Evolutionary conservation across 129 eudicot species (phyloP), one percentile per base, ranked within the genome.

Genomic region (Mikania micrantha): DNA sequence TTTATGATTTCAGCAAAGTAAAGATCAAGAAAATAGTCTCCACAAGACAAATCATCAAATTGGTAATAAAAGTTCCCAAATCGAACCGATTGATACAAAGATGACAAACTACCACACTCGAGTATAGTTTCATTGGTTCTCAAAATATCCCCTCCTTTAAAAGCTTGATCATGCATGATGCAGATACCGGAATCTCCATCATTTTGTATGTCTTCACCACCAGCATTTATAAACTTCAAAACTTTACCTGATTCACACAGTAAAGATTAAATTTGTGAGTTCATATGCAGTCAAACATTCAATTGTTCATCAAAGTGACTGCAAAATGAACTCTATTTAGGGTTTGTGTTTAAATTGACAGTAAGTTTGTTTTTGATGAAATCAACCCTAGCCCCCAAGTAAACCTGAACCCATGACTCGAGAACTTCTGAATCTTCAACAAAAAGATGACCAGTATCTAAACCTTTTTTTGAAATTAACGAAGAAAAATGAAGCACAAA

Each of bases 1-100:
- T 80, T 63, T 13, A 71, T 71, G 48, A 80, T 80, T 57, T 80
- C 85, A 21, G 78, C 74, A 66, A 75, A 80, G 35, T 80, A 81
- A 66, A 80, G 81, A 25, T 80, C 85, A 31, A 76, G 67, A 24
- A 64, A 42, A 40, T 80, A 80, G 22, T 75, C 71, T 53, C 85
- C 78, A 15, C 70, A 52, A 36, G 71, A 64, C 31, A 80, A 61
- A 35, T 59, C 34, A 15, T 39, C 74, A 35, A 80, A 75, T 48
- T 40, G 61, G 71, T 75, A 80, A 32, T 35, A 35, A 21, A 70
- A 76, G 48, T 80, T 71, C n/a, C 85, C 85, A 42, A 75, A 61
- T 32, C 85, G 71, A 5, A 81, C 85, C 2, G 85, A 71, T 62
- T 76, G 85, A 60, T 80, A 80, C 31, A 80, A 22, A 64, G 73